Percentiles rank a stretch among this genome's conserved stretches.
phyloP scores from a whole-genome alignment of 139 green algal species.

The Tetradesmus lagerheimii region DNA sequence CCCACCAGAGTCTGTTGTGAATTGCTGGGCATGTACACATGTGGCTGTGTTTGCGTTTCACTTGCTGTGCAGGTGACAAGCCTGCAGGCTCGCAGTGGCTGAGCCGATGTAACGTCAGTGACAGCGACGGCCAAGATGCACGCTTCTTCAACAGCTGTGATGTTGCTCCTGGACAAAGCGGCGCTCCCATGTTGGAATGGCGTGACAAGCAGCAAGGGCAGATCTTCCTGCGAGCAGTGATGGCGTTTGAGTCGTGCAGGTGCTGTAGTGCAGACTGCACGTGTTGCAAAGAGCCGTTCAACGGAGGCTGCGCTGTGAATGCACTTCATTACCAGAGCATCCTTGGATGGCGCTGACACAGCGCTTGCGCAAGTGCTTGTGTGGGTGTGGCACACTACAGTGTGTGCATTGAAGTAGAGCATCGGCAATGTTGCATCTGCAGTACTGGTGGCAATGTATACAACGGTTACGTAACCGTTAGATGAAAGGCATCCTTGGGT shows the following conservation, averaged over 20 bases:
- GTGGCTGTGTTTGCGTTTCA: no score
- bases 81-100: background rate
- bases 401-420: no score
- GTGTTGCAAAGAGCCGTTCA: background rate
- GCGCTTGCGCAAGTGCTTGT: no score
- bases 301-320: background rate
- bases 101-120: background rate
- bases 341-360: background rate
- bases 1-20: no score
- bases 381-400: no score
- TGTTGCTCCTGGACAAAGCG: background rate
- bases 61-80: slow-evolving; percentile 14
- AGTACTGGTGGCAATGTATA: no score
- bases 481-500: no score
- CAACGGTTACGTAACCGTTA: no score
- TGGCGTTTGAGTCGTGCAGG: slow-evolving; percentile 2
- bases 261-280: background rate
- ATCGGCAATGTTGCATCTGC: no score
- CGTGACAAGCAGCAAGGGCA: background rate
- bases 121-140: background rate
- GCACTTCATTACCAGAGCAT: background rate
- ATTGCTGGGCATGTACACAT: no score
- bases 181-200: background rate
- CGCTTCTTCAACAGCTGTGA: slow-evolving; percentile 24
- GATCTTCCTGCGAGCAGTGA: background rate